Conservation (phyloP, 202 grass and related monocot genomes). For the Zizania palustris region DNA sequence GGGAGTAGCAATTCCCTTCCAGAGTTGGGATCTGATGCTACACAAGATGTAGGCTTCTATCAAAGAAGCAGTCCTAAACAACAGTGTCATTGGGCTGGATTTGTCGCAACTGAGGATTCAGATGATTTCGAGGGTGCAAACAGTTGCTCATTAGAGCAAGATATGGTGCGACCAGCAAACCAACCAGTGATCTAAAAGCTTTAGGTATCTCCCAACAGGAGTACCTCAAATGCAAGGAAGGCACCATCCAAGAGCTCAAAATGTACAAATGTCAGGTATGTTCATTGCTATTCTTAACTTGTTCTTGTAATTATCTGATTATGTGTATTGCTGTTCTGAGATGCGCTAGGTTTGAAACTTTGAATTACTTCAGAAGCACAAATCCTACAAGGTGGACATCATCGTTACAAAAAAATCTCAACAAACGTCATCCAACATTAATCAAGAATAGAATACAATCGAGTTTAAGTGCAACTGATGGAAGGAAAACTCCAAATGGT, state of each 20-base stretch:
- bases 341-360: background rate
- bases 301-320: background rate
- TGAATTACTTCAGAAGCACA: constrained; percentile 40
- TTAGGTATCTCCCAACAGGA: background rate
- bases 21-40: constrained; percentile 52
- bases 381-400: constrained; percentile 49
- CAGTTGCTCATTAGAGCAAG: constrained; percentile 78
- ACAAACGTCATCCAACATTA: constrained; percentile 27
- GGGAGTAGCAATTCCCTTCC: constrained; percentile 49
- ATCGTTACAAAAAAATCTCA: constrained; percentile 48
- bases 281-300: constrained; percentile 1
- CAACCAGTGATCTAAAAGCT: constrained; percentile 15
- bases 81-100: constrained; percentile 51
- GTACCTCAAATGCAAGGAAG: constrained; percentile 44
- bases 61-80: constrained; percentile 23
- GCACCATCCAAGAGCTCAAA: constrained; percentile 52
- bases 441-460: constrained; percentile 42
- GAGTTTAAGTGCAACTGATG: constrained; percentile 14
- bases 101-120: constrained; percentile 66
- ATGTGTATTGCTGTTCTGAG: constrained; percentile 21
- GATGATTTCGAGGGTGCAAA: constrained; percentile 24
- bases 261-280: constrained; percentile 5
- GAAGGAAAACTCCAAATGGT: constrained; percentile 46
- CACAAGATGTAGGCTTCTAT: background rate
- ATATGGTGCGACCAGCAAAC: constrained; percentile 51